Base-by-base conservation (phyloP, 2,329 filamentous ascomycete species). In the Dactylellina haptotyla region DNA sequence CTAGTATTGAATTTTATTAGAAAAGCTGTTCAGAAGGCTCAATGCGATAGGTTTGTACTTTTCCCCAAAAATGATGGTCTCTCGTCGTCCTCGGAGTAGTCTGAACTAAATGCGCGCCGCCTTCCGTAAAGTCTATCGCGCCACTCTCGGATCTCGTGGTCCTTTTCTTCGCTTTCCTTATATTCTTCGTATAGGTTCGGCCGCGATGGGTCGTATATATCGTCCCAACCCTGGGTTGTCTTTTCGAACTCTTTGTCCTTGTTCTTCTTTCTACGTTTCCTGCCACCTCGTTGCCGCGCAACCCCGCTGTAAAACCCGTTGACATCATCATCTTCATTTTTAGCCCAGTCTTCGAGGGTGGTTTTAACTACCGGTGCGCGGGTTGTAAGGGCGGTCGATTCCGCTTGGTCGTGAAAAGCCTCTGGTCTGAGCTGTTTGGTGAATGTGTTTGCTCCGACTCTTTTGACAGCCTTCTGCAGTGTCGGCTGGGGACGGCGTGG, bases 161-260 rank as follows among this genome's bases (percentile, higher is more conserved):
- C 87, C 79, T 91, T 90, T 81, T 96, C 93, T 69, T 96, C 92
- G 78, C 92, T 95, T 72, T 88, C 85, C 71, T 91, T 86, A 79
- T 95, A 97, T 78, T 94, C 90, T 63, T 93, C 90, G 54, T 94
- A 90, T 76, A 89, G 93, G 41, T 91, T 96, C 6, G 93, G 93
- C 39, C 90, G 84, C 9, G 89, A 84, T 0, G 92, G 91, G 78
- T 97, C 93, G 80, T 97, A 97, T 23, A 95, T 87, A 79, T 96
- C 92, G 80, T 96, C 90, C 93, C 93, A 97, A 79, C 96, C 89
- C n/a, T 86, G 88, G 50, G 84, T 83, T 4, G 87, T 83, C 75
- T 86, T 85, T 72, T 87, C 85, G 5, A 46, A 39, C 78, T 87
- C 86, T 80, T 89, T 89, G 84, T 91, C 91, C 81, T 90, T 89